A percentile compares a stretch with the other conserved stretches of the same genome.
Conservation (phyloP, 345 rosid species). For the Isatis tinctoria region DNA sequence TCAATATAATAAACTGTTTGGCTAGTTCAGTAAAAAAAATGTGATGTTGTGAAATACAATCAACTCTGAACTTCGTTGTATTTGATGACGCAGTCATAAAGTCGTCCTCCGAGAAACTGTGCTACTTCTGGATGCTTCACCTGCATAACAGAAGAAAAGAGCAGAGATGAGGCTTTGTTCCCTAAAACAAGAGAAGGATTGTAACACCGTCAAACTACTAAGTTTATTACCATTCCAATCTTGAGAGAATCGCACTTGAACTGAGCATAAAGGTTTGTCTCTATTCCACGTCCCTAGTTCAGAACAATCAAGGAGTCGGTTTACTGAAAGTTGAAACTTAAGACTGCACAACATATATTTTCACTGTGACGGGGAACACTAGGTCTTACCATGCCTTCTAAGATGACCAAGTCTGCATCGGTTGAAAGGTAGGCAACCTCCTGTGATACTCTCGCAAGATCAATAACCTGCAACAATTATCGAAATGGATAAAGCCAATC, state of each 20-base stretch:
- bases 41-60: not conserved
- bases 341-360: slow-evolving; percentile 1
- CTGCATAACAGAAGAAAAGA: slow-evolving; percentile 33
- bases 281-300: slow-evolving; percentile 94
- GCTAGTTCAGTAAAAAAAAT: slow-evolving; percentile 12
- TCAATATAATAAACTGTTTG: slow-evolving; percentile 1
- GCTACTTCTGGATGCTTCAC: slow-evolving; percentile 98
- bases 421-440: slow-evolving; percentile 79
- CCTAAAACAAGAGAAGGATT: not conserved
- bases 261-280: slow-evolving; percentile 95
- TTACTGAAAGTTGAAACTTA: not conserved
- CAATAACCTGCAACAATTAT: slow-evolving; percentile 68
- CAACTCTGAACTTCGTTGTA: slow-evolving; percentile 59
- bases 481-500: not conserved
- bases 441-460: slow-evolving; percentile 83
- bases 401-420: slow-evolving; percentile 86
- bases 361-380: not conserved
- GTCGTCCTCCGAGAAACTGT: slow-evolving; percentile 95
- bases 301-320: slow-evolving; percentile 17
- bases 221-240: slow-evolving; percentile 79
- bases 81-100: slow-evolving; percentile 95
- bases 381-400: slow-evolving; percentile 95
- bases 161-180: not conserved
- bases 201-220: not conserved
- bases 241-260: slow-evolving; percentile 96